phyloP scores from a whole-genome alignment of 257 asterid species.

The Solanum tarapatanum region DNA sequence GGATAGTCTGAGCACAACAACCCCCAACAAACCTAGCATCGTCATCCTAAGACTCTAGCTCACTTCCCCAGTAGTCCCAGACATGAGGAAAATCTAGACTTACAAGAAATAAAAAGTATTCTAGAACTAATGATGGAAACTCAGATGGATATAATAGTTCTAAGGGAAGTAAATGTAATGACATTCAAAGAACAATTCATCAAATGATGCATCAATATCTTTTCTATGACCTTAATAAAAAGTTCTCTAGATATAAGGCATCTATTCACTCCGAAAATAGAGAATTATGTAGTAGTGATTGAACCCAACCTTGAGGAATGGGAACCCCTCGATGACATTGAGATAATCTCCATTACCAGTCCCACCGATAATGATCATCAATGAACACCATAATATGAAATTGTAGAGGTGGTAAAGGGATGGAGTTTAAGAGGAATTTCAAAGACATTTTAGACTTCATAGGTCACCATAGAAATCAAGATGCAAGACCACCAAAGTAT shows the following conservation, averaged over 20 bases:
- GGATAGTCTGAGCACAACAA: fast-evolving
- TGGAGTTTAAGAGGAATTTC: too few relatives aligned
- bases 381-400: too few relatives aligned
- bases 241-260: neutral
- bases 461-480: too few relatives aligned
- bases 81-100: neutral
- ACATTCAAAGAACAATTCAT: neutral
- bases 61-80: neutral
- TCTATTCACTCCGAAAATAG: fast-evolving
- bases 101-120: too few relatives aligned
- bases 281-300: neutral
- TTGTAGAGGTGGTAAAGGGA: neutral
- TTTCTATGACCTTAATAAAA: neutral
- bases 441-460: too few relatives aligned
- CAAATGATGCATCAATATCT: neutral
- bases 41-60: neutral
- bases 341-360: neutral
- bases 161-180: neutral
- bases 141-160: neutral
- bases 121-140: too few relatives aligned
- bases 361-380: too few relatives aligned
- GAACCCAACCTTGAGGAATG: neutral
- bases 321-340: neutral
- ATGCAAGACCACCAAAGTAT: neutral
- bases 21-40: neutral